Base-by-base conservation (phyloP, 2,329 filamentous ascomycete genomes). In the Sporothrix brasiliensis region DNA sequence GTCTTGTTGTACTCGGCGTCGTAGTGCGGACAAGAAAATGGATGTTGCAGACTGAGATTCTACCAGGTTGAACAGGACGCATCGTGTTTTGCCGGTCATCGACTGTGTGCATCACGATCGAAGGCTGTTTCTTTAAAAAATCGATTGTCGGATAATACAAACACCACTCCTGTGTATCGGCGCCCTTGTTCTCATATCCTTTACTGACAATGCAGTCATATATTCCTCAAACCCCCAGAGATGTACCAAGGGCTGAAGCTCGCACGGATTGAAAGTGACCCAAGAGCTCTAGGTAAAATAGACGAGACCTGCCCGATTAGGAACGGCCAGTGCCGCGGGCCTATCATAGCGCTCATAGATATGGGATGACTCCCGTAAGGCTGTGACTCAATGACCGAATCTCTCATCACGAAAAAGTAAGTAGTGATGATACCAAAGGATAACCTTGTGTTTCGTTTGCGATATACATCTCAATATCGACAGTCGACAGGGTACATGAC, bases 311-410 rank as follows among this genome's bases (percentile, higher is more conserved):
- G 19, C 50, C 49, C 34, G 65, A 21, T 54, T 53, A n/a, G 63
- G 49, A 67, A 41, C n/a, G 39, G 63, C 63, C 60, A 19, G 27
- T 63, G 16, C 39, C 39, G 49, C 16, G 24, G 63, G 47, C 63
- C 49, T 67, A 39, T 34, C 63, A 53, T 47, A 52, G n/a, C 24
- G 13, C 27, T 27, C 24, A 39, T 21, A 39, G 34, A 58, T 58
- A 39, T 34, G 27, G 54, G 34, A 58, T 30, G 16, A 34, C 54
- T 2, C 9, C n/a, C 14, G 5, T 39, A 6, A 3, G n/a, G 30
- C 27, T 67, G 47, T 67, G 34, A 67, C 50, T 67, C 49, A 56
- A 67, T 34, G 13, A 24, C 5, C 11, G 7, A 7, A 44, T 24
- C n/a, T 44, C n/a, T 21, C 34, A 54, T n/a, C 4, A 21, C 2